These are phyloP conservation scores for Byssoonygena ceratinophila DNA, from an alignment of 2,329 filamentous ascomycete species.

Conservation along the genomic window DNA sequence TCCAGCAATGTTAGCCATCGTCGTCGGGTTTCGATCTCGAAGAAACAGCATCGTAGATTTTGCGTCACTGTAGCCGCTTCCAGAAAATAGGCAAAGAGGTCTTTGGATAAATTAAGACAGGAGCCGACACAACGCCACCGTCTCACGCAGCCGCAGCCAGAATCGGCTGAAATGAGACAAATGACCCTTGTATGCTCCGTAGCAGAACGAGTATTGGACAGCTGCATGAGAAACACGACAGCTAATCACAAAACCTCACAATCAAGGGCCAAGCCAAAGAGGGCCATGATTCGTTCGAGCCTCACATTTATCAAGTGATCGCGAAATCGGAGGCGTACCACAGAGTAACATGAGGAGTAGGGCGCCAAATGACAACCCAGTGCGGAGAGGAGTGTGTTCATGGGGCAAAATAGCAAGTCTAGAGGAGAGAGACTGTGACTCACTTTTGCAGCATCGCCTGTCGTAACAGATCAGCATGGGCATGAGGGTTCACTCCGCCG, in stretches of 20 bases:
- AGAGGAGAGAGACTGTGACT: slow-evolving; percentile 26
- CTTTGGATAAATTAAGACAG: background rate
- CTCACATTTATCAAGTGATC: background rate
- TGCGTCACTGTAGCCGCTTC: background rate
- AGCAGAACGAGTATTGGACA: slow-evolving; percentile 4
- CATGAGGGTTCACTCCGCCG: slow-evolving; percentile 41
- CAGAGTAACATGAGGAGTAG: background rate
- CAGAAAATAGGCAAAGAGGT: background rate
- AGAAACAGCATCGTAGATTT: background rate
- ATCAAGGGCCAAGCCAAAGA: background rate
- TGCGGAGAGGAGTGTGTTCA: background rate
- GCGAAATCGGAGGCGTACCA: background rate
- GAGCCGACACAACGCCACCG: background rate
- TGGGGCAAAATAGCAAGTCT: background rate
- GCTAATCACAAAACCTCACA: slow-evolving; percentile 3
- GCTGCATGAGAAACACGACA: slow-evolving; percentile 3
- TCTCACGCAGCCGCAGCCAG: slow-evolving; percentile 2
- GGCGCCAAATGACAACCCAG: background rate
- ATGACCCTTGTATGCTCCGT: background rate
- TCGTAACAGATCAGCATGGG: slow-evolving; percentile 48
- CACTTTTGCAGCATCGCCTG: slow-evolving; percentile 51
- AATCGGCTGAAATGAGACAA: background rate
- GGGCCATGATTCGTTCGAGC: background rate
- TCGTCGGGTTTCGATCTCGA: background rate
- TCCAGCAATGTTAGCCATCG: slow-evolving; percentile 22